Conservation (phyloP, 805 yeast species). For the Tetrapisispora nanseiensis region DNA sequence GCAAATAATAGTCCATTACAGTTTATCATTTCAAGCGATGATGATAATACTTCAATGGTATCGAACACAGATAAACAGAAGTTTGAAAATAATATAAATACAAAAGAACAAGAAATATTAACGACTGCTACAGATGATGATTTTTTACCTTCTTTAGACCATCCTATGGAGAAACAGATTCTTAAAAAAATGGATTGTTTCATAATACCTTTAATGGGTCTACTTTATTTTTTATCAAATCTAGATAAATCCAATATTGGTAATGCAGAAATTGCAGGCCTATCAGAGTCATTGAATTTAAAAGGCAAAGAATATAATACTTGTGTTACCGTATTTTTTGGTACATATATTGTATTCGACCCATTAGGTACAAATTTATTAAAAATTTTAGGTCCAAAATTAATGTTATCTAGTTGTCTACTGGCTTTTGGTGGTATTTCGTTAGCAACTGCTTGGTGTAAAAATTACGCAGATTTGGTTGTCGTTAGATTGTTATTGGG, state of each 20-base stretch:
- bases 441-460: slow-evolving; percentile 35
- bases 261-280: slow-evolving; percentile 48
- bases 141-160: slow-evolving; percentile 19
- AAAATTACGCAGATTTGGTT: slow-evolving; percentile 34
- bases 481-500: slow-evolving; percentile 43
- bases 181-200: slow-evolving; percentile 35
- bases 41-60: neutral
- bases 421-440: slow-evolving; percentile 34
- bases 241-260: slow-evolving; percentile 51
- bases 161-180: slow-evolving; percentile 29
- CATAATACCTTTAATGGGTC: slow-evolving; percentile 35
- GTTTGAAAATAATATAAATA: slow-evolving; percentile 1
- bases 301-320: slow-evolving; percentile 34
- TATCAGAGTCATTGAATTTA: slow-evolving; percentile 33
- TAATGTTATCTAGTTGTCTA: slow-evolving; percentile 28
- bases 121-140: slow-evolving; percentile 23
- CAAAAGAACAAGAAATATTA: slow-evolving; percentile 13
- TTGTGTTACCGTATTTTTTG: slow-evolving; percentile 38
- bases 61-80: neutral
- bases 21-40: neutral
- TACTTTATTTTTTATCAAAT: slow-evolving; percentile 37
- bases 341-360: slow-evolving; percentile 35
- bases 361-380: slow-evolving; percentile 32
- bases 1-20: neutral
- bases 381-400: slow-evolving; percentile 31